Evolutionary conservation across 2,329 filamentous ascomycete species (phyloP), one percentile per base, ranked within the genome.

Genomic region (Hymenoscyphus fraxineus): DNA sequence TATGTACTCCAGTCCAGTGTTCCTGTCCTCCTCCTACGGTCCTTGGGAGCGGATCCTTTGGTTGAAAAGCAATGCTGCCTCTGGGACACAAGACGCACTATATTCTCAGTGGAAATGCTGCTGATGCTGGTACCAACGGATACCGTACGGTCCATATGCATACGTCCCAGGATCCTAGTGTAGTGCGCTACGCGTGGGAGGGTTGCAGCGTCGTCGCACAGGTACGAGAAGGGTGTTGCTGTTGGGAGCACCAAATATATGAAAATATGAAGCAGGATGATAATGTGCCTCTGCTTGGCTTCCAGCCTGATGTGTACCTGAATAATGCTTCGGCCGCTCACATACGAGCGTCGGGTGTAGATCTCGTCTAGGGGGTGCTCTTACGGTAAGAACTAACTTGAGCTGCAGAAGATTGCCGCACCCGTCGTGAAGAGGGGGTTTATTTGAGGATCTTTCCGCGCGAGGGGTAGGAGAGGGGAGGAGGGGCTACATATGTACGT

Each of bases 261-360:
- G 27, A 57, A 57, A 19, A 57, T 38, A 57, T 32, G 32, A 32
- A 38, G 31, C n/a, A 32, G n/a, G 57, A 59, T 40, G 31, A 39
- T 16, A 27, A 22, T 41, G 16, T n/a, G 40, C 22, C 40, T 54
- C n/a, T 47, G 27, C 59, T 47, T 32, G 32, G 22, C 41, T 22
- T 60, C 40, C 40, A 54, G 59, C 39, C 59, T 60, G 51, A 60
- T 54, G 27, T 47, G 31, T 27, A 19, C 32, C 59, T 32, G 27
- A 54, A 60, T 13, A 47, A 15, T 12, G 59, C 13, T 27, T n/a
- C 57, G 57, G 59, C 31, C 27, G 27, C 27, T 57, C 22, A n/a
- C 54, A 56, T 56, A 56, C 54, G 54, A 56, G 54, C 32, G 27
- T 56, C 55, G 55, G 55, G 31, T 38, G 55, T 57, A 38, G 47